These are phyloP conservation scores for Sporobolomyces pararoseus DNA, from an alignment of 768 basidiomycete genomes.

Conservation along the genomic window DNA sequence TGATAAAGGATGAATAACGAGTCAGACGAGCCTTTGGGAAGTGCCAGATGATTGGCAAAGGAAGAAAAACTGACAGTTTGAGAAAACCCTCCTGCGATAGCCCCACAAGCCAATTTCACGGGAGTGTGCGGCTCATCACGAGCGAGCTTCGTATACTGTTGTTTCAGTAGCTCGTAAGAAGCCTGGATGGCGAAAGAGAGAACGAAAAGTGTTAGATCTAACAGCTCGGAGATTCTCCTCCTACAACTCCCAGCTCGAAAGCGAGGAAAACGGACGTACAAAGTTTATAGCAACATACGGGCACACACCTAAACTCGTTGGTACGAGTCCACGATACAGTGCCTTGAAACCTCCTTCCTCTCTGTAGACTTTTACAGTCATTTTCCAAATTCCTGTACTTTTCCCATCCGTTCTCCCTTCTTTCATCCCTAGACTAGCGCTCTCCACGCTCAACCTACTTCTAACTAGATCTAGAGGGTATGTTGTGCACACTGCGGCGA, in stretches of 20 bases:
- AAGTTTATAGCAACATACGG: conserved; percentile 55
- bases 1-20: no score
- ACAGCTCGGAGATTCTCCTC: no score
- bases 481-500: conserved; percentile 66
- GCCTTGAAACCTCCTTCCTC: conserved; percentile 88
- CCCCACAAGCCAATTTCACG: conserved; percentile 78
- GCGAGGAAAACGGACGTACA: background rate
- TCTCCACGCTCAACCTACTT: conserved; percentile 81
- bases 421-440: conserved; percentile 33
- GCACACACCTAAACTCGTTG: conserved; percentile 79
- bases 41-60: no score
- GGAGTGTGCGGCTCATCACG: conserved; percentile 48
- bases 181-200: conserved; percentile 20
- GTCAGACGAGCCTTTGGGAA: background rate
- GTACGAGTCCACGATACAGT: conserved; percentile 73
- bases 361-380: conserved; percentile 73
- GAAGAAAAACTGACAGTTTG: conserved; percentile 57
- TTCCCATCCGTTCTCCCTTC: conserved; percentile 9
- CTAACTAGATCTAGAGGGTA: conserved; percentile 80
- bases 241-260: no score
- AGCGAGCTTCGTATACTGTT: conserved; percentile 13
- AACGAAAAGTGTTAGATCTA: background rate
- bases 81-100: conserved; percentile 68
- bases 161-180: conserved; percentile 65
- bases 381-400: conserved; percentile 63